These are phyloP conservation scores for Suhomyces guaymorum DNA, from an alignment of 1,139 yeast genomes.

Conservation along the genomic window DNA sequence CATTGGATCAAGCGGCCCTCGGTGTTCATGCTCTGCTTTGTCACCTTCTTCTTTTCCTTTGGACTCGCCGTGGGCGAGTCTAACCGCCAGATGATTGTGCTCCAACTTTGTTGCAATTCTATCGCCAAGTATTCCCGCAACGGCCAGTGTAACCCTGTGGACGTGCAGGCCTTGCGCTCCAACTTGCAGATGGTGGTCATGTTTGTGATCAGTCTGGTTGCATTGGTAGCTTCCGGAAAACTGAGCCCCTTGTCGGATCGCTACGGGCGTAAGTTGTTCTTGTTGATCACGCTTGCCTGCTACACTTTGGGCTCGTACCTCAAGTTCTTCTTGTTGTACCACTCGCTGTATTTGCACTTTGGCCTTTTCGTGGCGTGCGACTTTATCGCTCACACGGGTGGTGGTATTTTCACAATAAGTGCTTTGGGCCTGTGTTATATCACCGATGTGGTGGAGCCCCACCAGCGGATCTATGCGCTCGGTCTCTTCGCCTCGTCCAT, in stretches of 20 bases:
- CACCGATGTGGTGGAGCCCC: conserved; percentile 62
- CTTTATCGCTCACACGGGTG: conserved; percentile 51
- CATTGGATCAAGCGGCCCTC: conserved; percentile 42
- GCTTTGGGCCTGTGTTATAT: conserved; percentile 62
- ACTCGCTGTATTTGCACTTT: conserved; percentile 33
- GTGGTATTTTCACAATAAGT: conserved; percentile 52
- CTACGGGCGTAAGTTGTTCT: conserved; percentile 56
- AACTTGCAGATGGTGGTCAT: conserved; percentile 35
- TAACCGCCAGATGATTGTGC: conserved; percentile 33
- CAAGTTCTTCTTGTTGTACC: conserved; percentile 32
- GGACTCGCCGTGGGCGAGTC: conserved; percentile 36
- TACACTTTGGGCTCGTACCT: conserved; percentile 29
- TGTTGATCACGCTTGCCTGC: conserved; percentile 30
- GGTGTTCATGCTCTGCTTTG: conserved; percentile 31
- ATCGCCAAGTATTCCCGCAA: conserved; percentile 12
- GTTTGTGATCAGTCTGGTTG: conserved; percentile 29
- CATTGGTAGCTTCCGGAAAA: conserved; percentile 45
- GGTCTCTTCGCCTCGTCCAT: conserved; percentile 60
- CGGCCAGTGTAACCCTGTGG: conserved; percentile 30
- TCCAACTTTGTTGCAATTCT: conserved; percentile 41
- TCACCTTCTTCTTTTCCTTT: conserved; percentile 32
- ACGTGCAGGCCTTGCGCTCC: conserved; percentile 39
- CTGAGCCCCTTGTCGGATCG: conserved; percentile 66
- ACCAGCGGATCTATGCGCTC: conserved; percentile 52
- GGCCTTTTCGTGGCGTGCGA: conserved; percentile 36